Base-by-base conservation (phyloP, 1,284 basidiomycete genomes). In the Pulveroboletus sp. region DNA sequence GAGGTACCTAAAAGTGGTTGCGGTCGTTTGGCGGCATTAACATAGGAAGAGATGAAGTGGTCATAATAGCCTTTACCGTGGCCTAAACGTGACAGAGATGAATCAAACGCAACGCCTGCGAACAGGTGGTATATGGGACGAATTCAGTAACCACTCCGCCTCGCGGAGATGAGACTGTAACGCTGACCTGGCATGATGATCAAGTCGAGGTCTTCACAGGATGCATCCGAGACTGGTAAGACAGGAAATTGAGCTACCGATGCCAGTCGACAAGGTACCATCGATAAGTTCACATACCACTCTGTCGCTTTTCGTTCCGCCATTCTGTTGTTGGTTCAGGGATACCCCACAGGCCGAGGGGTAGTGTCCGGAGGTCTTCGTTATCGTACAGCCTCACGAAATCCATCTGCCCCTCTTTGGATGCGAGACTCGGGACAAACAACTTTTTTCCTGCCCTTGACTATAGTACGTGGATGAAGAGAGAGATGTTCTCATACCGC, bases 11-110 rank as follows among this genome's bases (percentile, higher is more conserved):
- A 75, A 38, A 84, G 60, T 8, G 86, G 85, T 57, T 72, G 73
- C 15, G 72, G 70, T 50, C 74, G 72, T 26, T 74, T 66, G 51
- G 67, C 72, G 54, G 66, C 66, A 17, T 74, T 64, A 26, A 75
- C 68, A 60, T 89, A 89, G 1, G 76, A 69, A 11, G 83, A 73
- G 43, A 92, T 77, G 72, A 89, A 91, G 24, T 78, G 77, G 72
- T 92, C 89, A 64, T 92, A 92, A 72, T 88, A 91, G 8, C 90
- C 89, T 71, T 89, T 91, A 38, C 89, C 89, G 64, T 91, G 87
- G 8, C 89, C 90, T 25, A 92, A 78, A 33, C 89, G 84, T 52
- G 83, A 83, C 56, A 87, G 69, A n/a, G 80, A 79, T 47, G 73
- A 76, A 72, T 91, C 89, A 64, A 91, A 92, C n/a, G 86, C 89